Conservation (phyloP, 768 basidiomycete genomes). For the Tephrocybe rancida region DNA sequence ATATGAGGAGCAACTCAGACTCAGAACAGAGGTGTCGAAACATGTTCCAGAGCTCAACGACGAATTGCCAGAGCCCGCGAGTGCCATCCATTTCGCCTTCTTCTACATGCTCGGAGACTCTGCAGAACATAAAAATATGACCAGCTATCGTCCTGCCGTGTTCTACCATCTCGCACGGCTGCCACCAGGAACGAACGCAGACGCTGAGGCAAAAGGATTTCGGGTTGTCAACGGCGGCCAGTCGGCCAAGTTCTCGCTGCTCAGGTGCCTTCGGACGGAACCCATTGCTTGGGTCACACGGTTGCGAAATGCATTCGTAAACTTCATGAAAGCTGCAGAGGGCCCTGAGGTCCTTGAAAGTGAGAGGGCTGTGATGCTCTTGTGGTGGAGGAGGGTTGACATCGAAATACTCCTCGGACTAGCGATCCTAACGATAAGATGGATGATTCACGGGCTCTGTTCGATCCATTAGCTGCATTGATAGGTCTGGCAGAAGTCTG, state of each 20-base stretch:
- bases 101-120: slow-evolving; percentile 6
- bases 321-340: slow-evolving; percentile 2
- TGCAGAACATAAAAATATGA: not conserved
- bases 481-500: no score
- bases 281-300: slow-evolving; percentile 4
- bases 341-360: not conserved
- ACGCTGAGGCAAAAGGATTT: not conserved
- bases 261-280: slow-evolving; percentile 8
- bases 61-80: slow-evolving; percentile 8
- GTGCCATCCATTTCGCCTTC: slow-evolving; percentile 11
- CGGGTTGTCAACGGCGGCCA: slow-evolving; percentile 7
- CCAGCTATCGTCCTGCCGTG: slow-evolving; percentile 12
- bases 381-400: slow-evolving; percentile 16
- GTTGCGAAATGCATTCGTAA: not conserved
- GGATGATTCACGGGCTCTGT: no score
- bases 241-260: slow-evolving; percentile 8
- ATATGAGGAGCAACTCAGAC: slow-evolving; percentile 1
- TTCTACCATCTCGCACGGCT: slow-evolving; percentile 18
- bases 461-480: no score
- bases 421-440: no score
- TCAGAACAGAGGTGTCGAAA: slow-evolving; percentile 3
- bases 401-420: no score
- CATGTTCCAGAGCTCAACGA: slow-evolving; percentile 6
- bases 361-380: slow-evolving; percentile 7
- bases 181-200: slow-evolving; percentile 10